Percentiles rank a stretch among this genome's conserved stretches.
These are phyloP conservation scores for Evansstolkia leycettana DNA, from an alignment of 495 filamentous ascomycete genomes.

Conservation along the genomic window DNA sequence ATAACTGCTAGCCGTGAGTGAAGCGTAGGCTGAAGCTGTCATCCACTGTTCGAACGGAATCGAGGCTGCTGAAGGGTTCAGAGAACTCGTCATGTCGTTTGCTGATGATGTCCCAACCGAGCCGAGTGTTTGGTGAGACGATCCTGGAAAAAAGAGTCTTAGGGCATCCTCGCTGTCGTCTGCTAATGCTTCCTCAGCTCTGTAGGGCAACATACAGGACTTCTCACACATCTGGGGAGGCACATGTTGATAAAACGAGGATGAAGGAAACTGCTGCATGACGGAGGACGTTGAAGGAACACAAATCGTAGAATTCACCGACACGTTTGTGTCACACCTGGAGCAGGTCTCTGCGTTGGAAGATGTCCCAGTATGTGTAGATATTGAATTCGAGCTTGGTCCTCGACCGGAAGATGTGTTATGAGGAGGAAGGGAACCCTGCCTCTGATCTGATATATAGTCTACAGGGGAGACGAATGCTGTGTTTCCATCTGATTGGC, in stretches of 20 bases:
- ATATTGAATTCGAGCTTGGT: not conserved
- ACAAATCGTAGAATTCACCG: not conserved
- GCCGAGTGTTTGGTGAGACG: constrained; percentile 9
- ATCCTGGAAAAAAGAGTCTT: constrained; percentile 11
- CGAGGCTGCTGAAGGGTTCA: too few relatives aligned
- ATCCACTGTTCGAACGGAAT: too few relatives aligned
- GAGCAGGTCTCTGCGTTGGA: not conserved
- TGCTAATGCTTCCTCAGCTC: constrained; percentile 15
- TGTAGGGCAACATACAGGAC: constrained; percentile 17
- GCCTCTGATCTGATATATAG: too few relatives aligned
- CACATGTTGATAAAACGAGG: not conserved
- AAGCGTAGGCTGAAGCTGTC: not conserved
- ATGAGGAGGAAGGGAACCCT: not conserved
- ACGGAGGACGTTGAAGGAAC: not conserved
- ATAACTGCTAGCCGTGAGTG: too few relatives aligned
- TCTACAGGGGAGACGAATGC: not conserved
- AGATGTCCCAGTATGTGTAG: not conserved
- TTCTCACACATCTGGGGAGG: constrained; percentile 4
- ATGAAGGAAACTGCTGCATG: not conserved
- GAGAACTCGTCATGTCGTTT: too few relatives aligned
- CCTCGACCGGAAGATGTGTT: not conserved
- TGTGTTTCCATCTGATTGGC: not conserved
- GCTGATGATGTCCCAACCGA: constrained; percentile 5
- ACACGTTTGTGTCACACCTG: not conserved
- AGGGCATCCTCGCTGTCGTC: constrained; percentile 13